These are phyloP conservation scores for Eremomyces bilateralis DNA, from an alignment of 495 filamentous ascomycete genomes.

Conservation along the genomic window DNA sequence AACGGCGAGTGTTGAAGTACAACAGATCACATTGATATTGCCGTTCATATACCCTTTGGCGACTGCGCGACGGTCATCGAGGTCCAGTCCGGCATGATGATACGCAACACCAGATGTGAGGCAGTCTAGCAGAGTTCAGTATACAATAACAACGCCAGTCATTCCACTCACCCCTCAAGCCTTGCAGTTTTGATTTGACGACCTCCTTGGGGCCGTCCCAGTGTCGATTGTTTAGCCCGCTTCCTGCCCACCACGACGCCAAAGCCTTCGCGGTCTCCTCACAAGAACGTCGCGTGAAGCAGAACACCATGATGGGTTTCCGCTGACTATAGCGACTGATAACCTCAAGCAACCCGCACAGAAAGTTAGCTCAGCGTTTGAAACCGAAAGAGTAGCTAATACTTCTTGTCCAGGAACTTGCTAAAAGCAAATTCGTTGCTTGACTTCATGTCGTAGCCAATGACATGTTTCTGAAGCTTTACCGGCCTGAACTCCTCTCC, in stretches of 20 bases:
- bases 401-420: constrained; percentile 52
- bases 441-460: constrained; percentile 40
- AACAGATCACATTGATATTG: constrained; percentile 73
- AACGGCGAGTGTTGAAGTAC: constrained; percentile 83
- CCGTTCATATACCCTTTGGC: constrained; percentile 57
- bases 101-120: constrained; percentile 62
- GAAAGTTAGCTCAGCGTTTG: constrained; percentile 1
- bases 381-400: constrained; percentile 9
- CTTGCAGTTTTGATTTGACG: constrained; percentile 35
- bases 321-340: constrained; percentile 51
- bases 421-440: constrained; percentile 80
- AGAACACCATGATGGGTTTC: constrained; percentile 90
- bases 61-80: constrained; percentile 43
- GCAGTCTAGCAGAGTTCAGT: constrained; percentile 23
- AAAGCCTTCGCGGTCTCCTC: constrained; percentile 54
- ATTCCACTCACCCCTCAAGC: constrained; percentile 30
- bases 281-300: constrained; percentile 62
- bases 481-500: constrained; percentile 84
- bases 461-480: constrained; percentile 66
- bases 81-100: constrained; percentile 75
- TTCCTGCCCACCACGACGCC: constrained; percentile 39
- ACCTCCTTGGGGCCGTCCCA: constrained; percentile 44
- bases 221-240: constrained; percentile 29
- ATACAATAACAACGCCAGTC: not conserved
- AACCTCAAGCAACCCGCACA: constrained; percentile 39